Percentiles rank a stretch among this genome's conserved stretches.
Conservation (phyloP, 805 yeast genomes). For the Myxozyma sirexii region DNA sequence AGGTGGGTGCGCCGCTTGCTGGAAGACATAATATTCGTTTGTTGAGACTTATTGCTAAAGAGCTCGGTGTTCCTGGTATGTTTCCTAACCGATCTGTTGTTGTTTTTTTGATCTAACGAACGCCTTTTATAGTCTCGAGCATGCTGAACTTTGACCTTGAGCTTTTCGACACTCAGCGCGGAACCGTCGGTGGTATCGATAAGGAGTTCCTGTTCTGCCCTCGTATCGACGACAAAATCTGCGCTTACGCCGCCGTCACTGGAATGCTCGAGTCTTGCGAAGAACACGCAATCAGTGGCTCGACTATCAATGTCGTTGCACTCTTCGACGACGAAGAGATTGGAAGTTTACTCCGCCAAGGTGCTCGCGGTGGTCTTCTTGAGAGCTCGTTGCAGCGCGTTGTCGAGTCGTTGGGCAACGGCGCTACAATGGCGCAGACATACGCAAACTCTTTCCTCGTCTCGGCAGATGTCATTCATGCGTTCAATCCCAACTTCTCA, state of each 20-base stretch:
- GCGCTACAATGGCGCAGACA: constrained; percentile 35
- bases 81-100: not conserved
- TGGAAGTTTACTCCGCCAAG: constrained; percentile 78
- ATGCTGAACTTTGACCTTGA: constrained; percentile 74
- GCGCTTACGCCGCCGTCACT: constrained; percentile 71
- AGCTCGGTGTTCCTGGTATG: constrained; percentile 51
- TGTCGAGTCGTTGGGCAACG: constrained; percentile 40
- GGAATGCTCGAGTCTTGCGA: constrained; percentile 56
- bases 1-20: constrained; percentile 40
- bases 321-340: constrained; percentile 82
- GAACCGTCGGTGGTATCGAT: constrained; percentile 74
- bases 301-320: constrained; percentile 55
- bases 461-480: constrained; percentile 84
- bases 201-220: constrained; percentile 80
- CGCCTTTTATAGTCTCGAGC: constrained; percentile 51
- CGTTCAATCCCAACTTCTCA: constrained; percentile 69
- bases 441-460: constrained; percentile 74
- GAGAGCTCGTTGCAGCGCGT: constrained; percentile 63
- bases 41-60: constrained; percentile 66
- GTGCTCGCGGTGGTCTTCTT: constrained; percentile 76
- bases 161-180: constrained; percentile 78
- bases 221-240: constrained; percentile 81
- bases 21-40: constrained; percentile 53
- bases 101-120: not conserved
- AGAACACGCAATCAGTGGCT: constrained; percentile 40